A percentile compares a stretch with the other conserved stretches of the same genome.
Evolutionary conservation across 202 grass and related monocot genomes (phyloP).

Genomic region (Schoenoplectus tabernaemontani): DNA sequence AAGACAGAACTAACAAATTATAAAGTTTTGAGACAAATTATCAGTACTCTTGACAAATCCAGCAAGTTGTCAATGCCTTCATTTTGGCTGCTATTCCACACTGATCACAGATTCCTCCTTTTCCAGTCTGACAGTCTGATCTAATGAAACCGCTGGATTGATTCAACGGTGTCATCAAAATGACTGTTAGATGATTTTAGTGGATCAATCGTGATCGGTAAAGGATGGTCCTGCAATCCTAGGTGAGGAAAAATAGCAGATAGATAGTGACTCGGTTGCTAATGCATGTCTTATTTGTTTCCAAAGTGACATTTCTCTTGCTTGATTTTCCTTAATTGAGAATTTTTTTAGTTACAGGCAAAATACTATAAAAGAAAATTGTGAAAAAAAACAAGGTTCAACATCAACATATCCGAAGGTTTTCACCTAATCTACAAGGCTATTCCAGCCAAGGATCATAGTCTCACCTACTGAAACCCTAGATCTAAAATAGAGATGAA

Average conservation of each 20-base stretch:
- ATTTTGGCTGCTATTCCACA: not conserved
- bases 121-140: not conserved
- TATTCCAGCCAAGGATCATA: not conserved
- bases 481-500: constrained; percentile 13
- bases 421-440: not conserved
- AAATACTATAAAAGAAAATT: not conserved
- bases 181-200: not conserved
- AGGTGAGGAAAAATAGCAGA: not conserved
- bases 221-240: not conserved
- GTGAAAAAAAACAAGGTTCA: too few relatives aligned
- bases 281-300: constrained; percentile 14
- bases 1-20: not conserved
- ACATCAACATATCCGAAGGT: not conserved
- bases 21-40: not conserved
- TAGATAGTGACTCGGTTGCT: not conserved
- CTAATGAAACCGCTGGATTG: not conserved
- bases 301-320: not conserved
- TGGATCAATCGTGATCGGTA: not conserved
- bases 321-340: constrained; percentile 8
- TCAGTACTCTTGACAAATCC: not conserved
- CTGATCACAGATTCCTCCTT: not conserved
- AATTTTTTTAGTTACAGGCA: not conserved
- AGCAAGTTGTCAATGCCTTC: not conserved
- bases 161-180: too few relatives aligned
- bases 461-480: not conserved